phyloP scores from a whole-genome alignment of 441 rosid genomes.

The Erysimum pusillum region DNA sequence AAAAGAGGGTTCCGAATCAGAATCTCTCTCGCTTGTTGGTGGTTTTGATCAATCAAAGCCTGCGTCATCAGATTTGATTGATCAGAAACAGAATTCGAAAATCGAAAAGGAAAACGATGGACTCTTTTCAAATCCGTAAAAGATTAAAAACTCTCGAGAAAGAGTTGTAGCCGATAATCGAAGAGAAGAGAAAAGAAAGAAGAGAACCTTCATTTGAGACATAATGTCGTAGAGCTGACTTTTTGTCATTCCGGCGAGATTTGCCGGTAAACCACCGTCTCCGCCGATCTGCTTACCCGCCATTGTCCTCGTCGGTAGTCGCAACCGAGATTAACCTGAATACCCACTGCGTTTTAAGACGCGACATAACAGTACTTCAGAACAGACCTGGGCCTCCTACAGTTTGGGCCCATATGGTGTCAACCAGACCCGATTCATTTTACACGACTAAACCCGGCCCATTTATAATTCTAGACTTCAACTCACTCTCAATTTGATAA shows the following conservation, averaged over 20 bases:
- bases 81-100: background rate
- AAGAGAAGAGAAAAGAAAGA: slow-evolving; percentile 6
- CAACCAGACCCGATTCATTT: background rate
- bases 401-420: background rate
- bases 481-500: background rate
- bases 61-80: slow-evolving; percentile 38
- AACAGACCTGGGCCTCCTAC: slow-evolving; percentile 6
- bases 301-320: slow-evolving; percentile 53
- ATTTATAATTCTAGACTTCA: background rate
- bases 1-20: slow-evolving; percentile 85
- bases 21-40: slow-evolving; percentile 84
- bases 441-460: background rate
- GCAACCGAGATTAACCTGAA: background rate
- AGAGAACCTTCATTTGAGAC: slow-evolving; percentile 87
- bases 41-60: slow-evolving; percentile 91
- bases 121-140: slow-evolving; percentile 10
- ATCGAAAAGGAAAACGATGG: background rate
- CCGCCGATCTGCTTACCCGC: slow-evolving; percentile 72
- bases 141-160: background rate
- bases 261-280: slow-evolving; percentile 74
- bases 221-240: slow-evolving; percentile 90
- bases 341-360: background rate
- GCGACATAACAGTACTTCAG: background rate
- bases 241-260: slow-evolving; percentile 91
- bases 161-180: slow-evolving; percentile 8